phyloP scores from a whole-genome alignment of 2,329 filamentous ascomycete species.

The Coniosporium tulheliwenetii region DNA sequence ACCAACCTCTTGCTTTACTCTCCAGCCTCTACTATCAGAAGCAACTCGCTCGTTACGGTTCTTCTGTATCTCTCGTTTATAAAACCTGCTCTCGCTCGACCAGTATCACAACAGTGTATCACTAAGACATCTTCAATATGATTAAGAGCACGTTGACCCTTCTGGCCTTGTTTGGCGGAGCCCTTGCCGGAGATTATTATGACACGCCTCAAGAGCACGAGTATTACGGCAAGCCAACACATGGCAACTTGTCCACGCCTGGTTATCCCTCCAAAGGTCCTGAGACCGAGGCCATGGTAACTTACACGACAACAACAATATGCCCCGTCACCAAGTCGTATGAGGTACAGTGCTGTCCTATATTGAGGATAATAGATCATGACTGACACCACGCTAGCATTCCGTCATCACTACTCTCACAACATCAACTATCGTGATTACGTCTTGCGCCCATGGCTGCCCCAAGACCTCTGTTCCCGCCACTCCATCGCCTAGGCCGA shows the following conservation, averaged over 20 bases:
- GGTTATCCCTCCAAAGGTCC: background rate
- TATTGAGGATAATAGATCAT: too few relatives aligned
- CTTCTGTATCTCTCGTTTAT: constrained; percentile 15
- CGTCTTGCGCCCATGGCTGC: constrained; percentile 1
- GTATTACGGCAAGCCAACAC: background rate
- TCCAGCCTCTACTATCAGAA: constrained; percentile 8
- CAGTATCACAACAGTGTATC: constrained; percentile 3
- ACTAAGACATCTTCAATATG: constrained; percentile 6
- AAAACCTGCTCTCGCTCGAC: constrained; percentile 6
- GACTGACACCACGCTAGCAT: background rate
- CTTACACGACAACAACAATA: constrained; percentile 1
- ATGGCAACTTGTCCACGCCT: too few relatives aligned
- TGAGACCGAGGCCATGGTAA: background rate
- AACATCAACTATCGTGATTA: constrained; percentile 4
- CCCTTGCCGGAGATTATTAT: background rate
- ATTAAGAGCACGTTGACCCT: constrained; percentile 11
- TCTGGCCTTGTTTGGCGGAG: constrained; percentile 5
- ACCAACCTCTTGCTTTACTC: constrained; percentile 2
- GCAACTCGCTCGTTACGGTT: constrained; percentile 34
- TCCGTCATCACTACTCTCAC: constrained; percentile 1
- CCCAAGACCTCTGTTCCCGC: constrained; percentile 7
- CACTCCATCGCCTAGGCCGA: background rate
- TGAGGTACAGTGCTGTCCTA: too few relatives aligned
- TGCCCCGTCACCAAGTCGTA: background rate
- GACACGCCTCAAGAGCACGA: background rate